Base-by-base conservation (phyloP, 768 basidiomycete species). In the Naematelia encephala region DNA sequence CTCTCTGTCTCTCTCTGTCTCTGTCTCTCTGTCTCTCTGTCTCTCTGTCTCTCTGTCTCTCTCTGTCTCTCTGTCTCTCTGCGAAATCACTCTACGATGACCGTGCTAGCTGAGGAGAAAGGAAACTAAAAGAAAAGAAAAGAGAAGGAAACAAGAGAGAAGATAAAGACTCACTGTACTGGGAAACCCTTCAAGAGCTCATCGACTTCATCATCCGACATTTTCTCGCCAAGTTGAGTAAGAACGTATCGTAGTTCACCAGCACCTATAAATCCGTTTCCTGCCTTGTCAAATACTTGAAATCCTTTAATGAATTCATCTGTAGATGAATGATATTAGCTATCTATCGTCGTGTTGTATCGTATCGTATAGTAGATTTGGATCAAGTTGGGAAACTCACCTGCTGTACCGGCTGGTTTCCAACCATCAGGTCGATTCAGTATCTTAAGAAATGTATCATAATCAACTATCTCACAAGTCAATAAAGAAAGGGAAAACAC, bases 301-400 rank as follows among this genome's bases (percentile, higher is more conserved):
- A 99, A 99, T 8, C 93, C 96, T 50, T 96, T 91, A 72, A 97
- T 91, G 80, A 99, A 99, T 74, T 99, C 96, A 82, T 97, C 94
- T 94, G 75, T 3, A 11, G n/a, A n/a, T n/a, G n/a, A n/a, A 11
- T 43, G 39, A 11, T 19, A 43, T 12, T 43, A 11, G 12, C 19
- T 43, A 43, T 19, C 39, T 43, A n/a, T 12, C 11, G 12, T 43
- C 19, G 39, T 11, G 39, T 43, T 11, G 39, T 43, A 43, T 43
- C 39, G 19, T 43, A 43, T 43, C 39, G 19, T 43, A 43, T 11
- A 43, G n/a, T 91, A 80, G 8, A 8, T 21, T 21, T 26, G 25
- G 8, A 10, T 10, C 46, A 21, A 21, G 25, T 11, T 8, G 19
- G 16, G 21, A 10, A 4, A 76, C 84, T 68, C 56, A 91, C 92